Percentiles rank a stretch among this genome's conserved stretches.
These are phyloP conservation scores for Naganishia vishniacii DNA, from an alignment of 768 basidiomycete genomes.

Conservation along the genomic window DNA sequence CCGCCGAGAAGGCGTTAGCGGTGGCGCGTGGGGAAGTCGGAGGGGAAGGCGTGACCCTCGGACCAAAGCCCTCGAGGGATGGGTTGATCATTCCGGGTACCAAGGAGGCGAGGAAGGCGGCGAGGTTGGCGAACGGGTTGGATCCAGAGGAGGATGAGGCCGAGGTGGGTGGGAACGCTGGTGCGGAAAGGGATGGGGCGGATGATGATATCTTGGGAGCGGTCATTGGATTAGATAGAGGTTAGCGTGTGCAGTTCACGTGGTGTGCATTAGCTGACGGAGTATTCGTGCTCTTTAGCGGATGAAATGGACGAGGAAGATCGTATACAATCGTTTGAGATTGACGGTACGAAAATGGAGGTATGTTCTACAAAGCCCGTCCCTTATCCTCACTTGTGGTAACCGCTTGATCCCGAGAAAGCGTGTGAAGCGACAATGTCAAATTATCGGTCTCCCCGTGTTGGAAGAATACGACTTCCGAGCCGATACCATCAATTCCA, in stretches of 20 bases:
- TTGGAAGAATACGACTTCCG: conserved; percentile 98
- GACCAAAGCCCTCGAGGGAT: conserved; percentile 78
- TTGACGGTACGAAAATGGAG: conserved; percentile 88
- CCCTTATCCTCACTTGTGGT: no score
- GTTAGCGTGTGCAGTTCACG: conserved; percentile 50
- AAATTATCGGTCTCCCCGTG: conserved; percentile 95
- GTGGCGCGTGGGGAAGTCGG: conserved; percentile 2
- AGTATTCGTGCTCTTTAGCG: conserved; percentile 58
- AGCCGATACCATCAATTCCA: conserved; percentile 91
- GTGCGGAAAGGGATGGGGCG: conserved; percentile 33
- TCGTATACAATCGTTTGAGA: conserved; percentile 93
- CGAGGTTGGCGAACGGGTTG: conserved; percentile 35
- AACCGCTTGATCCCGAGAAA: conserved; percentile 45
- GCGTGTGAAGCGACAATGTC: conserved; percentile 95
- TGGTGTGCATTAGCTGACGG: background rate
- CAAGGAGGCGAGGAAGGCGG: conserved; percentile 53
- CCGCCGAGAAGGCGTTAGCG: conserved; percentile 38
- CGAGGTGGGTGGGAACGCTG: conserved; percentile 52
- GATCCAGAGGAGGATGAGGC: conserved; percentile 48
- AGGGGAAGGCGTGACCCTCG: conserved; percentile 65
- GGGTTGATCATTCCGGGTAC: conserved; percentile 82
- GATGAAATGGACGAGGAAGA: conserved; percentile 93
- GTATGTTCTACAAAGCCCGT: no score
- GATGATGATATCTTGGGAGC: conserved; percentile 86
- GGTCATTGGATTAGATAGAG: conserved; percentile 87